phyloP scores from a whole-genome alignment of 2,329 filamentous ascomycete genomes.

The Epicoccum nigrum region DNA sequence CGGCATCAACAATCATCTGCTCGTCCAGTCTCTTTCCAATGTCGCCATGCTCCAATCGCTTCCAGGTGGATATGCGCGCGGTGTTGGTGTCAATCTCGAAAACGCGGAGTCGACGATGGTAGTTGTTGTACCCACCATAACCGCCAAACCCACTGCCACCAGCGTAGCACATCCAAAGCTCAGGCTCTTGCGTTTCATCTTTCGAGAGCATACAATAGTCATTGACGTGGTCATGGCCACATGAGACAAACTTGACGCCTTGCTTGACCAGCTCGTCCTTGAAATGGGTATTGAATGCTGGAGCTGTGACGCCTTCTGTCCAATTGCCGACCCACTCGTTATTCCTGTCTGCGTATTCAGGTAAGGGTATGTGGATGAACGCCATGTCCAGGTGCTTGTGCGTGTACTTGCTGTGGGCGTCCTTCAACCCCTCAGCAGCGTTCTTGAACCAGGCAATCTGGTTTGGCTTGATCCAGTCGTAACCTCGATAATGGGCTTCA shows the following conservation, averaged over 20 bases:
- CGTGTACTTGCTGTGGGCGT: conserved; percentile 79
- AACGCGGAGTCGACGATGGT: conserved; percentile 80
- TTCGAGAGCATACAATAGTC: conserved; percentile 82
- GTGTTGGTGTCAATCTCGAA: conserved; percentile 95
- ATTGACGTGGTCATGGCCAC: conserved; percentile 95
- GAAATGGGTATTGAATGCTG: conserved; percentile 90
- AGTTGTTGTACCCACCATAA: conserved; percentile 89
- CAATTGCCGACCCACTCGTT: conserved; percentile 71
- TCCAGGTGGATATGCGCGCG: conserved; percentile 89
- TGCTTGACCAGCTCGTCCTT: conserved; percentile 85
- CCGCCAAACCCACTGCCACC: conserved; percentile 92
- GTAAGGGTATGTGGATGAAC: conserved; percentile 95
- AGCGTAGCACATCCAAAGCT: conserved; percentile 98
- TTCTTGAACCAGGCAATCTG: conserved; percentile 95
- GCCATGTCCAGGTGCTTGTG: conserved; percentile 94
- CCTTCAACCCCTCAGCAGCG: conserved; percentile 72
- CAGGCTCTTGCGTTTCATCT: conserved; percentile 49
- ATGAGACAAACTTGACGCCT: conserved; percentile 84
- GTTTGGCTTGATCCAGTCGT: conserved; percentile 94
- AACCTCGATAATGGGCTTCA: conserved; percentile 85
- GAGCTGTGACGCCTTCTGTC: conserved; percentile 85
- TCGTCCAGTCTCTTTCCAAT: conserved; percentile 61
- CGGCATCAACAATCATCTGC: conserved; percentile 66
- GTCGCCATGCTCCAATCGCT: conserved; percentile 75
- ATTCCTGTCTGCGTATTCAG: conserved; percentile 75